Percentiles rank a stretch among this genome's conserved stretches.
phyloP scores from a whole-genome alignment of 257 asterid species.

The Vinca minor region DNA sequence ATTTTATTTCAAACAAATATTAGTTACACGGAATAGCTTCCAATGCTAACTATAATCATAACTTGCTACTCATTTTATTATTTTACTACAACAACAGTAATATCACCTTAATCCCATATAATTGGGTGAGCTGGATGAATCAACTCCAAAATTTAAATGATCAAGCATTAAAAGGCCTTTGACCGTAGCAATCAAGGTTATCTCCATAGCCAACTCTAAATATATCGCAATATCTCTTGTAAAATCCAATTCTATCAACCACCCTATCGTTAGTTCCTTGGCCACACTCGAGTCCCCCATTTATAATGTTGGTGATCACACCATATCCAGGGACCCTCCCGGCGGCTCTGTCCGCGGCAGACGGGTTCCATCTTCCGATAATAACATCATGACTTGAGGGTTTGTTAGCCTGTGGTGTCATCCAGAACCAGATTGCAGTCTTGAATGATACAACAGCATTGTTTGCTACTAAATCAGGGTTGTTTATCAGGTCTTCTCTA shows the following conservation, averaged over 20 bases:
- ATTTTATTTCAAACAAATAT: neutral
- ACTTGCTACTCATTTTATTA: neutral
- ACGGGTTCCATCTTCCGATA: slow-evolving; percentile 28
- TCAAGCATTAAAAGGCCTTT: slow-evolving; percentile 18
- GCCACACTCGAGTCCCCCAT: slow-evolving; percentile 33
- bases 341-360: slow-evolving; percentile 16
- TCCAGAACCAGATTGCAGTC: slow-evolving; percentile 35
- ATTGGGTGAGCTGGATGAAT: too few species aligned
- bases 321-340: slow-evolving; percentile 21
- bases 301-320: slow-evolving; percentile 23
- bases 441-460: slow-evolving; percentile 27
- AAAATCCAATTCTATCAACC: slow-evolving; percentile 22
- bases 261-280: slow-evolving; percentile 18
- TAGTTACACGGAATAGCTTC: neutral
- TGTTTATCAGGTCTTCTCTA: slow-evolving; percentile 20
- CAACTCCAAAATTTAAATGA: neutral
- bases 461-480: slow-evolving; percentile 27
- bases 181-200: slow-evolving; percentile 27
- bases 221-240: slow-evolving; percentile 21
- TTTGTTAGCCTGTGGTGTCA: slow-evolving; percentile 27
- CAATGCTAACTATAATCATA: neutral
- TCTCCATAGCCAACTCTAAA: slow-evolving; percentile 21
- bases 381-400: slow-evolving; percentile 30
- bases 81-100: too few species aligned
- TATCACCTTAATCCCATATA: too few species aligned